phyloP scores from a whole-genome alignment of 345 rosid species.

The Passiflora organensis region DNA sequence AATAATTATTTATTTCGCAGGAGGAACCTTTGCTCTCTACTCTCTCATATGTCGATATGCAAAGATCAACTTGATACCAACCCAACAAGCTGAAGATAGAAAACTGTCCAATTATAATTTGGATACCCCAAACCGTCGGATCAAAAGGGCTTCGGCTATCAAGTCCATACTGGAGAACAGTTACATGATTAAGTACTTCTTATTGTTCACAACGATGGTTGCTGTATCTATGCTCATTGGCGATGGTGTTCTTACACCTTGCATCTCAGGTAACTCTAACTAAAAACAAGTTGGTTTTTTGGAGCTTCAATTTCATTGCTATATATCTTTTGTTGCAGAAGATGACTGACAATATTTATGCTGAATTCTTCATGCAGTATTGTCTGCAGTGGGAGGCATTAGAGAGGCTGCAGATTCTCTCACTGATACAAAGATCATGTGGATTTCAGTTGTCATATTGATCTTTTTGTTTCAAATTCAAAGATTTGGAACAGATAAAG shows the following conservation, averaged over 20 bases:
- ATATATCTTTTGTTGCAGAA: background rate
- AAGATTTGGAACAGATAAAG: conserved; percentile 48
- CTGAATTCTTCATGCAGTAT: conserved; percentile 26
- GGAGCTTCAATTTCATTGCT: background rate
- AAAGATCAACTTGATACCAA: conserved; percentile 43
- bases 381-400: conserved; percentile 50
- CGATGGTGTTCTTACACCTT: conserved; percentile 56
- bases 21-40: conserved; percentile 55
- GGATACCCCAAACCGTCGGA: conserved; percentile 27
- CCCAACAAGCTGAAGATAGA: conserved; percentile 38
- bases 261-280: conserved; percentile 47
- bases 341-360: no score
- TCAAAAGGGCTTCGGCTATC: conserved; percentile 25
- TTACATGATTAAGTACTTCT: conserved; percentile 26
- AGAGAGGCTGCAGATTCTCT: conserved; percentile 27
- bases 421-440: conserved; percentile 25
- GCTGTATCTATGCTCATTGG: conserved; percentile 62
- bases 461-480: conserved; percentile 33
- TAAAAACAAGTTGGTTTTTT: no score
- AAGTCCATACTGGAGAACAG: conserved; percentile 32
- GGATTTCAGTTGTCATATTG: conserved; percentile 36
- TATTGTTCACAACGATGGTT: conserved; percentile 42
- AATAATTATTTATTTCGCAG: no score
- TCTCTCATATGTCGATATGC: conserved; percentile 48
- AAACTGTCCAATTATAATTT: conserved; percentile 30